Percentiles rank a stretch among this genome's conserved stretches.
Conservation (phyloP, 2,329 filamentous ascomycete species). For the Xylaria sp. region DNA sequence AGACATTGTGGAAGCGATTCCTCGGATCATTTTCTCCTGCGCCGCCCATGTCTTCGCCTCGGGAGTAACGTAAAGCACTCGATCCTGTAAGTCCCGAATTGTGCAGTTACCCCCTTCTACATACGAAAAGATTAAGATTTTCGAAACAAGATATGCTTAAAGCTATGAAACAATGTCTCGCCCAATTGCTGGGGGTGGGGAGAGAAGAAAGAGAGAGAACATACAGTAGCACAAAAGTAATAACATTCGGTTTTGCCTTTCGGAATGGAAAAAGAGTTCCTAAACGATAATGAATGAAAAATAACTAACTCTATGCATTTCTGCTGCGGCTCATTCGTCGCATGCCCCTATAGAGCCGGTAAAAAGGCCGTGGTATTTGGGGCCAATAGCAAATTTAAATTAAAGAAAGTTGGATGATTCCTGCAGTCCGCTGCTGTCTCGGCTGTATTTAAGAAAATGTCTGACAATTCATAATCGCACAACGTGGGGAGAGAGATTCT, state of each 20-base stretch:
- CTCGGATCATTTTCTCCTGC: neutral
- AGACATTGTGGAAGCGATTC: neutral
- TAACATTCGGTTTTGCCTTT: neutral
- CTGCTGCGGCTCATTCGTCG: constrained; percentile 1
- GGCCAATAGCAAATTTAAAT: neutral
- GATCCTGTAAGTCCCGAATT: neutral
- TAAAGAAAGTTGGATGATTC: neutral
- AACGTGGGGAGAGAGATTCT: neutral
- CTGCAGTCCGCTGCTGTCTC: neutral
- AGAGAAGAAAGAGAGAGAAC: too few relatives aligned
- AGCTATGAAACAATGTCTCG: neutral
- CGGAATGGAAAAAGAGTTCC: constrained; percentile 11
- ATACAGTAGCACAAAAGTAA: neutral
- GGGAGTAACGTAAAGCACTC: neutral
- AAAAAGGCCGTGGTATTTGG: constrained; percentile 2
- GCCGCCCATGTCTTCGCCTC: neutral
- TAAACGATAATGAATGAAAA: neutral
- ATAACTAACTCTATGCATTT: constrained; percentile 1
- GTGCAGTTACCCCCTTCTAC: neutral
- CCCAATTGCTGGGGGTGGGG: neutral
- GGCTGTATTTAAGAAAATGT: constrained; percentile 5
- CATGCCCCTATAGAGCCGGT: neutral
- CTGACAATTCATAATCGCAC: neutral
- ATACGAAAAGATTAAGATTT: neutral
- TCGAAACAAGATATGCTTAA: constrained; percentile 10